A percentile compares a stretch with the other conserved stretches of the same genome.
phyloP scores from a whole-genome alignment of 495 filamentous ascomycete genomes.

The Podospora pseudocomata region DNA sequence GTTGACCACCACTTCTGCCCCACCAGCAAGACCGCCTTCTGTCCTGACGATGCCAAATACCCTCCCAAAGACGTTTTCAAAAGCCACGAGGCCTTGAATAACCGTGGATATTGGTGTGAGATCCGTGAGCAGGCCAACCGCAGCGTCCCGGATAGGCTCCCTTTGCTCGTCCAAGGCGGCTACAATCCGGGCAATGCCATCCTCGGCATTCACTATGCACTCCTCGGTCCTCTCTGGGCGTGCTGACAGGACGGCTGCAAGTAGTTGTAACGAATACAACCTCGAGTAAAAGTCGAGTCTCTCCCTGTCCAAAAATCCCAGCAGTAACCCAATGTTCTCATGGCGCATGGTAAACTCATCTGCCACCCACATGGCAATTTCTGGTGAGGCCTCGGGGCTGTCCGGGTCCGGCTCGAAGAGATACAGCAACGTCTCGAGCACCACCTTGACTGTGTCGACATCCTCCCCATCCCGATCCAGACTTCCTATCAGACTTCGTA shows the following conservation, averaged over 20 bases:
- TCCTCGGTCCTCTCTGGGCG: constrained; percentile 93
- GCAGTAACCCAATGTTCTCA: constrained; percentile 90
- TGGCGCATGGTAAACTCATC: constrained; percentile 98
- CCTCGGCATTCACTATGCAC: constrained; percentile 80
- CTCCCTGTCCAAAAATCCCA: constrained; percentile 80
- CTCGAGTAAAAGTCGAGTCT: constrained; percentile 87
- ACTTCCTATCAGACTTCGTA: constrained; percentile 80
- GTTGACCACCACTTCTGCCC: constrained; percentile 89
- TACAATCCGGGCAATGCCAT: constrained; percentile 85
- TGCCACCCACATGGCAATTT: constrained; percentile 93
- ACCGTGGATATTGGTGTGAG: constrained; percentile 53
- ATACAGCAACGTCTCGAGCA: constrained; percentile 91
- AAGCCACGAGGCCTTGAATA: constrained; percentile 90
- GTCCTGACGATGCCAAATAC: constrained; percentile 75
- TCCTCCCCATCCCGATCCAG: constrained; percentile 87
- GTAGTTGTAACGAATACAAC: constrained; percentile 86
- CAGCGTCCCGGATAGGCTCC: constrained; percentile 84
- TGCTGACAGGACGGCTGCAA: constrained; percentile 79
- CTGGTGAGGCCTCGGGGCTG: constrained; percentile 88
- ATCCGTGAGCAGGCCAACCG: constrained; percentile 47
- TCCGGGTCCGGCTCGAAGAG: constrained; percentile 65
- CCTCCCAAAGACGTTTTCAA: constrained; percentile 87
- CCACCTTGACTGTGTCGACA: constrained; percentile 92
- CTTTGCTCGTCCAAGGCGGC: constrained; percentile 76
- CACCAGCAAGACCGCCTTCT: constrained; percentile 78